A percentile compares a stretch with the other conserved stretches of the same genome.
These are phyloP conservation scores for Tolypocladium endophyticum DNA, from an alignment of 2,329 filamentous ascomycete species.

Conservation along the genomic window DNA sequence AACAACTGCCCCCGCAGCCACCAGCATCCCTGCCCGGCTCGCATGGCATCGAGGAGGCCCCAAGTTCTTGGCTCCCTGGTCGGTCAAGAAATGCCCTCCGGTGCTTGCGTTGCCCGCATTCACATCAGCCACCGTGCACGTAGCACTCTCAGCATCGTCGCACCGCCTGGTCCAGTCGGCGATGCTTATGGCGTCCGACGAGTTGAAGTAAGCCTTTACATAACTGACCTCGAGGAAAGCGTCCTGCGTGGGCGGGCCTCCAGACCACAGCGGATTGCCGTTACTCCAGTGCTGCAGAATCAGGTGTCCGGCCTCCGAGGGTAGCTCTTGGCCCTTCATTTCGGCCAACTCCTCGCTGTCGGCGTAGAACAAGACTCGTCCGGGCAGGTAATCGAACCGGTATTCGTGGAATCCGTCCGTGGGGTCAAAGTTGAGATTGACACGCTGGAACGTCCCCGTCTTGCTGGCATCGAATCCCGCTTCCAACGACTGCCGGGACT, in stretches of 20 bases:
- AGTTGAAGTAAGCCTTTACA: constrained; percentile 74
- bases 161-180: constrained; percentile 2
- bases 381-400: constrained; percentile 62
- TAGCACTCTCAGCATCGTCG: constrained; percentile 2
- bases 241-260: constrained; percentile 54
- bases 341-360: constrained; percentile 47
- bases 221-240: constrained; percentile 56
- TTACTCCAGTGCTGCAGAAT: constrained; percentile 73
- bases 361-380: constrained; percentile 56
- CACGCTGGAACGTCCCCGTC: constrained; percentile 46
- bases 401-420: constrained; percentile 63
- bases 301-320: constrained; percentile 51
- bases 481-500: constrained; percentile 48
- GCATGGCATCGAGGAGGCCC: neutral
- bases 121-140: constrained; percentile 14
- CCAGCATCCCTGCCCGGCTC: neutral
- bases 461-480: constrained; percentile 52
- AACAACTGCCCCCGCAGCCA: neutral
- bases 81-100: constrained; percentile 10
- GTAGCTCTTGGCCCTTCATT: constrained; percentile 47
- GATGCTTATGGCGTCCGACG: constrained; percentile 28
- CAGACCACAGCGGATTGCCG: constrained; percentile 60
- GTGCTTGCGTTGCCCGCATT: constrained; percentile 11
- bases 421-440: constrained; percentile 56
- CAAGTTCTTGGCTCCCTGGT: neutral